Percentiles rank a stretch among this genome's conserved stretches.
Evolutionary conservation across 139 green algal genomes (phyloP).

Genomic region (Micractinium conductrix): DNA sequence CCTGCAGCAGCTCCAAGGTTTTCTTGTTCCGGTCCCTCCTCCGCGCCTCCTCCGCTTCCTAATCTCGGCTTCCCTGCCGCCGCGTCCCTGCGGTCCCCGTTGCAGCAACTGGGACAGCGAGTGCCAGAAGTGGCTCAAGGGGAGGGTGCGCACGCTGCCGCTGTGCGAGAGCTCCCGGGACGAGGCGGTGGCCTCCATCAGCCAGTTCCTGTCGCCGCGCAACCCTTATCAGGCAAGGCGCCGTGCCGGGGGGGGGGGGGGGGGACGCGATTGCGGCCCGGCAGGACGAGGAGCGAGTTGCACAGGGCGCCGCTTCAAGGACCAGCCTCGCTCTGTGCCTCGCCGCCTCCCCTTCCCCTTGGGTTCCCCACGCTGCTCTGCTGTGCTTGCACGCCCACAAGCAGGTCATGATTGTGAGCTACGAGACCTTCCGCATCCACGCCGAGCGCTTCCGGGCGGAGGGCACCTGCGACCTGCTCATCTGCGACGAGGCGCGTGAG

Average conservation of each 20-base stretch:
- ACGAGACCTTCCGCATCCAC: constrained; percentile 98
- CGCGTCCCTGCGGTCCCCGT: background rate
- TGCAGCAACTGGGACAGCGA: constrained; percentile 96
- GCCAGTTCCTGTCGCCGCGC: constrained; percentile 73
- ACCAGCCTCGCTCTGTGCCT: too few relatives aligned
- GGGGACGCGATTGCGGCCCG: too few relatives aligned
- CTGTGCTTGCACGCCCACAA: too few relatives aligned
- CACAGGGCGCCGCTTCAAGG: too few relatives aligned
- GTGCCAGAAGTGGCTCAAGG: constrained; percentile 94
- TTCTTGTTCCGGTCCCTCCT: too few relatives aligned
- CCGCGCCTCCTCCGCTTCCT: too few relatives aligned
- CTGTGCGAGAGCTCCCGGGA: constrained; percentile 89
- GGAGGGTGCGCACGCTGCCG: constrained; percentile 77
- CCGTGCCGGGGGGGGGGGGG: background rate
- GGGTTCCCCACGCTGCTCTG: too few relatives aligned
- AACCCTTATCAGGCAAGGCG: constrained; percentile 53
- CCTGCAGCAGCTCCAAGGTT: too few relatives aligned
- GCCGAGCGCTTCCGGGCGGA: constrained; percentile 67
- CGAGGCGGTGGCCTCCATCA: constrained; percentile 86
- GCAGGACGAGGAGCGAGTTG: too few relatives aligned
- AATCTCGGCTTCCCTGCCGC: too few relatives aligned
- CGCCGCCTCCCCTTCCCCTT: too few relatives aligned
- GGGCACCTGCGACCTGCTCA: constrained; percentile 91
- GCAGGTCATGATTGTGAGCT: constrained; percentile 91
- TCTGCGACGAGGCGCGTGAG: constrained; percentile 96